Base-by-base conservation (phyloP, 495 filamentous ascomycete genomes). In the Hypoxylon subgilvum region DNA sequence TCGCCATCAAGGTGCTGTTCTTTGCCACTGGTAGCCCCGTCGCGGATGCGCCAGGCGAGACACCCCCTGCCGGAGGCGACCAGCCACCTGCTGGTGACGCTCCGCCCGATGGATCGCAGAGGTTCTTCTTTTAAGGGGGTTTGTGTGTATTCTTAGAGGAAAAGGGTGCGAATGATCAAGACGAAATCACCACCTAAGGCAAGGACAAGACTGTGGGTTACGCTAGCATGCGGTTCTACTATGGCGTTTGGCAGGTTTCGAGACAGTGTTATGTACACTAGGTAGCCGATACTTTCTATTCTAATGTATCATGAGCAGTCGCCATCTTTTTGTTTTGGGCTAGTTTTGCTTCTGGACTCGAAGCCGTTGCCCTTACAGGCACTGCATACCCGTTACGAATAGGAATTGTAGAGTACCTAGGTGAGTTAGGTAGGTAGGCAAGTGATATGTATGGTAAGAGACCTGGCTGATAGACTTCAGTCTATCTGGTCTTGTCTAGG, bases 1-100 rank as follows among this genome's bases (percentile, higher is more conserved):
- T 97, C 66, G 87, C 93, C 3, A 97, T 98, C 73, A 97, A 96
- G 80, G 83, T 96, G 52, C 75, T 96, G 10, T 97, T 97, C 82
- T 98, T 98, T 76, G 92, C 92, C 73, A 83, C 88, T 45, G 86
- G 79, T 30, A 90, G 88, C 72, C 86, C 86, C 3, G 83, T 79
- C 23, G 77, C 79, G 2, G 28, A 31, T 12, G 36, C 47, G 66
- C 81, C 80, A 52, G 67, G 61, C 3, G 57, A 61, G 23, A 57
- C 55, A n/a, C 52, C 66, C 25, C 42, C 58, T 3, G 53, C 45
- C 1, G 66, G 63, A 4, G 51, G 40, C 12, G 63, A 61, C 25
- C 43, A 60, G 44, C 50, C 39, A 36, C 56, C 13, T 8, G 39
- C 30, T 13, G 52, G 34, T 5, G 53, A 63, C 22, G 52, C 18